These are phyloP conservation scores for Parasitella parasitica DNA, from an alignment of 371 early-diverging fungal species.

Conservation along the genomic window DNA sequence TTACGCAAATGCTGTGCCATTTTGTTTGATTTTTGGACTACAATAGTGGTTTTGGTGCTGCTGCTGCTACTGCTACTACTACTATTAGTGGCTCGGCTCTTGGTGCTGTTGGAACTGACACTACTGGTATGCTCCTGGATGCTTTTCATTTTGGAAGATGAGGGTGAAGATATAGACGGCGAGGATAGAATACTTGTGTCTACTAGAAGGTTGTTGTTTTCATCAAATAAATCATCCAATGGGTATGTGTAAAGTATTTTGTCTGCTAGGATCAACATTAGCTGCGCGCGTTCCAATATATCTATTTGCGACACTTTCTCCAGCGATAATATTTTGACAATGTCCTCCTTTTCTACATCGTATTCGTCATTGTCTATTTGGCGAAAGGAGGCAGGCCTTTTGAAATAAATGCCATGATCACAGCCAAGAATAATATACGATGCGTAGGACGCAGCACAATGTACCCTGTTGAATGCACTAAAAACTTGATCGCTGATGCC, in stretches of 20 bases:
- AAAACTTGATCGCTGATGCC: constrained; percentile 33
- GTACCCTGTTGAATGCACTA: constrained; percentile 32
- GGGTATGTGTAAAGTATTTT: constrained; percentile 77
- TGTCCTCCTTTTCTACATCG: constrained; percentile 24
- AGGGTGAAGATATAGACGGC: not conserved
- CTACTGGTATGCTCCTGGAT: not conserved
- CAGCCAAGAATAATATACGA: constrained; percentile 38
- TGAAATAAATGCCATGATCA: constrained; percentile 49
- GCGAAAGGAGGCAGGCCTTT: not conserved
- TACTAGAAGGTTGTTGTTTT: not conserved
- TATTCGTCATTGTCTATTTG: not conserved
- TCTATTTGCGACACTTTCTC: constrained; percentile 87
- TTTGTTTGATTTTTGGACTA: constrained; percentile 1
- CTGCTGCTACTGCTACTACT: not conserved
- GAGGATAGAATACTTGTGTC: not conserved
- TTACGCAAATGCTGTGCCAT: constrained; percentile 49
- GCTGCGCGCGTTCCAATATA: constrained; percentile 70
- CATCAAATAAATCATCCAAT: constrained; percentile 57
- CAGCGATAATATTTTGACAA: constrained; percentile 62
- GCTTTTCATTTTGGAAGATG: not conserved
- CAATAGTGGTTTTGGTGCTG: constrained; percentile 26
- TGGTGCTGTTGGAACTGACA: not conserved
- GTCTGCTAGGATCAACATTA: constrained; percentile 82
- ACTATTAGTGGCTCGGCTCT: not conserved
- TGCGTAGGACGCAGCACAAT: constrained; percentile 30